phyloP scores from a whole-genome alignment of 352 stramenopile genomes.

The Thalassiosira hispida region DNA sequence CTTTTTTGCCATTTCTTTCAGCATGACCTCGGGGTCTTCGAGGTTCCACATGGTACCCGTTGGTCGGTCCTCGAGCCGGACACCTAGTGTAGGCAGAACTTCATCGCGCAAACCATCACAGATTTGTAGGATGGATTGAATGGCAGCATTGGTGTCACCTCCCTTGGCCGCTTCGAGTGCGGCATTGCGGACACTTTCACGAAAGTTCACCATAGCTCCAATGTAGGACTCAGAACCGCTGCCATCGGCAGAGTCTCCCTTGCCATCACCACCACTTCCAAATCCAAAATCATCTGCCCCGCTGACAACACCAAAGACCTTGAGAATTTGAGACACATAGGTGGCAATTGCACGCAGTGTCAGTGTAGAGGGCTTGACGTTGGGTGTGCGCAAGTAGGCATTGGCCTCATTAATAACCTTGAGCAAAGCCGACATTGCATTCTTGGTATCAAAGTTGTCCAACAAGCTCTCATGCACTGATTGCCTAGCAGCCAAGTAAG shows the following conservation, averaged over 20 bases:
- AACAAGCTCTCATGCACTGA: conserved; percentile 79
- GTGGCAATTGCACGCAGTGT: conserved; percentile 78
- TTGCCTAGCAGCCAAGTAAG: conserved; percentile 56
- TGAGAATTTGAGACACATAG: conserved; percentile 86
- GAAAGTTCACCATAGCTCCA: conserved; percentile 82
- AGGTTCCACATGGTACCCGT: conserved; percentile 82
- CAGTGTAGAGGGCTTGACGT: conserved; percentile 66
- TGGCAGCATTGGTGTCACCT: conserved; percentile 56
- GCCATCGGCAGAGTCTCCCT: conserved; percentile 40
- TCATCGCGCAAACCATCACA: conserved; percentile 84
- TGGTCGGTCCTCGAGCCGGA: conserved; percentile 83
- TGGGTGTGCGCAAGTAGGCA: conserved; percentile 76
- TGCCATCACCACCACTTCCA: conserved; percentile 50
- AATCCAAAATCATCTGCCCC: conserved; percentile 84
- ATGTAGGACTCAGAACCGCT: conserved; percentile 65
- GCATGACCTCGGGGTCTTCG: conserved; percentile 75
- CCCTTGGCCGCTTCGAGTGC: conserved; percentile 65
- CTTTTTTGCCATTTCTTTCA: conserved; percentile 79
- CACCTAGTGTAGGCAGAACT: conserved; percentile 74
- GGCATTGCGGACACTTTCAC: conserved; percentile 72
- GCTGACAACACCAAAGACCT: conserved; percentile 84
- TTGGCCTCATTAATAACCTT: conserved; percentile 84
- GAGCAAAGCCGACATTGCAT: conserved; percentile 74
- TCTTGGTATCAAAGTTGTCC: conserved; percentile 86
- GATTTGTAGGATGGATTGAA: conserved; percentile 69